Percentiles rank a stretch among this genome's conserved stretches.
Conservation (phyloP, 441 rosid genomes). For the Hura crepitans region DNA sequence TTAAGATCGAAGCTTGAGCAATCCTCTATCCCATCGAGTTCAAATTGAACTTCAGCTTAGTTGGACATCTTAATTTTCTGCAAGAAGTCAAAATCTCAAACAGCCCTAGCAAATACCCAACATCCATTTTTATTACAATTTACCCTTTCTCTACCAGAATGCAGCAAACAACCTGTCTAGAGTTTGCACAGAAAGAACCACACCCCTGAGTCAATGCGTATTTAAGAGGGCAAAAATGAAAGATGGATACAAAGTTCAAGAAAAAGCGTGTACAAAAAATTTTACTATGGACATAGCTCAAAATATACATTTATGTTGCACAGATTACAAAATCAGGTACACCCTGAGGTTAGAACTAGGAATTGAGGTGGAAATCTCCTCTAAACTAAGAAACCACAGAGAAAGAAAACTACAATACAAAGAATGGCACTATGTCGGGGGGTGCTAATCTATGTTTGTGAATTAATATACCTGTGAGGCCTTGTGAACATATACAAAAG, state of each 20-base stretch:
- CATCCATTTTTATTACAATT: not conserved
- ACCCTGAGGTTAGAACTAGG: conserved; percentile 24
- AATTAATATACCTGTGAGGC: conserved; percentile 23
- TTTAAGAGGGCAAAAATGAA: not conserved
- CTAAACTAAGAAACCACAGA: conserved; percentile 37
- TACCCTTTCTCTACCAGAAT: not conserved
- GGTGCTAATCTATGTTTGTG: conserved; percentile 37
- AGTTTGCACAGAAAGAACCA: not conserved
- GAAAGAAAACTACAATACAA: conserved; percentile 44
- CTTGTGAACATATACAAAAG: conserved; percentile 30
- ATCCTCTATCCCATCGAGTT: not conserved
- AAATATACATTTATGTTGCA: conserved; percentile 45
- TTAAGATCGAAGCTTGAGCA: not conserved
- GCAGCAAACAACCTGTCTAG: not conserved
- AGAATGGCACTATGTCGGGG: conserved; percentile 32
- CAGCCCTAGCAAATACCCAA: not conserved
- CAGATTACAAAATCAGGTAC: conserved; percentile 22
- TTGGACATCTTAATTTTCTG: not conserved
- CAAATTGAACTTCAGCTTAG: not conserved
- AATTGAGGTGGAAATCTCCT: conserved; percentile 21
- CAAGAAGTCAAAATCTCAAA: not conserved
- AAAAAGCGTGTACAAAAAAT: conserved; percentile 5
- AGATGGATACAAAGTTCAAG: conserved; percentile 21
- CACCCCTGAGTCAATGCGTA: not conserved
- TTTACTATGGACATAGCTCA: conserved; percentile 32